Evolutionary conservation across 73 alveolate genomes (phyloP), one percentile per base, ranked within the genome.

Genomic region (Paramecium caudatum): DNA sequence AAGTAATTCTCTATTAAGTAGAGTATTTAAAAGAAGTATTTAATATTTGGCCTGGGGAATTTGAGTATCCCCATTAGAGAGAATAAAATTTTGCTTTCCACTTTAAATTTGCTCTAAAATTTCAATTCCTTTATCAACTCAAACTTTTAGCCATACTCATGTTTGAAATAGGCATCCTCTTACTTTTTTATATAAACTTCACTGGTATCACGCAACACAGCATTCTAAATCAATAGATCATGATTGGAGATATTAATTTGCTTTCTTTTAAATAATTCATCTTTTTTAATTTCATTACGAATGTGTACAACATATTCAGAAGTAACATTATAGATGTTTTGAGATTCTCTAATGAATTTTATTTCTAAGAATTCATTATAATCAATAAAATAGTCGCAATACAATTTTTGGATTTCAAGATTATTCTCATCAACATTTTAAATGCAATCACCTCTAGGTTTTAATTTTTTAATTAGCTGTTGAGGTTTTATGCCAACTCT

Each of bases 71-170:
- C 88, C 88, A 74, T 74, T 12, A 74, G 21, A 0, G 88, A 74
- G 21, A 74, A 74, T 43, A 74, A 15, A 41, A 74, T 74, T 30
- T 74, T 74, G 21, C 88, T 74, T 12, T 74, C 88, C 0, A 74
- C 47, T 41, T 74, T 74, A 74, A 74, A 74, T 45, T 74, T 74
- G 32, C 88, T 74, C 13, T 74, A 74, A 74, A 74, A 74, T 23
- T 74, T 74, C 10, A 74, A 25, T 74, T 74, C 88, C 32, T 74
- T 74, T 4, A 74, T 74, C 21, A 30, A 21, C 32, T 74, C 88
- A 16, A 74, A 74, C n/a, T 74, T 37, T 19, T 74, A 74, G 4
- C 88, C 88, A 21, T 37, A 74, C 19, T 19, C 69, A 0, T 3
- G n/a, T 25, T 74, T 74, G 5, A 74, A 41, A 17, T 74, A 45